Base-by-base conservation (phyloP, 768 basidiomycete genomes). In the Tulasnella calospora region DNA sequence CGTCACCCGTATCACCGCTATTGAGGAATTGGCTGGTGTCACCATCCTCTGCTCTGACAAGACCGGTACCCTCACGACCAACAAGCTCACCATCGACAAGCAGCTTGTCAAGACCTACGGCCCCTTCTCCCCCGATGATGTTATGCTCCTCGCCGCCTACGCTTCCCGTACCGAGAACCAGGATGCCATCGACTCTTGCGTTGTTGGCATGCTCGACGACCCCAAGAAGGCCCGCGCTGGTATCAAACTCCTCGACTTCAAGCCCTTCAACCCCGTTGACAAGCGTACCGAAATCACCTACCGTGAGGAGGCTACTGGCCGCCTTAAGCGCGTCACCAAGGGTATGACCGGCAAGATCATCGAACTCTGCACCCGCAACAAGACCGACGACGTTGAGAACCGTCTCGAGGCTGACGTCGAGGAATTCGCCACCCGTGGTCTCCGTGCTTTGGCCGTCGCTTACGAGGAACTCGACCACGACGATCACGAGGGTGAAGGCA, bases 301-400 rank as follows among this genome's bases (percentile, higher is more conserved):
- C 88, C 92, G 90, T 71, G 96, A 98, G 84, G 92, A 96, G 85
- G 88, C 94, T 10, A 88, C 93, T n/a, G 97, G 97, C 85, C 94
- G 93, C 85, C 90, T 99, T 82, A 98, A 97, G 90, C 94, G 97
- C 83, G 97, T 97, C 83, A 98, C 97, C 84, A 99, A 99, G 92
- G 97, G 97, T 84, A 99, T 99, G 97, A 99, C 97, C 67, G 97
- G 96, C 87, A 93, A 95, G 85, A 95, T 98, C 88, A 96, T 98
- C 83, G 95, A 97, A 78, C 92, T 98, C 72, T 98, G 96, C 90
- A 88, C 94, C 33, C 94, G 97, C 84, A 96, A 98, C 92, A 98
- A 98, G 90, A 94, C 94, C 55, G 92, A 94, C 15, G 95, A 95
- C 80, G 81, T 95, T 67, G 96, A 99, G 89, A 90, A 93, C 86